Evolutionary conservation across 768 basidiomycete genomes (phyloP).

Genomic region (Termitomyces sp.): DNA sequence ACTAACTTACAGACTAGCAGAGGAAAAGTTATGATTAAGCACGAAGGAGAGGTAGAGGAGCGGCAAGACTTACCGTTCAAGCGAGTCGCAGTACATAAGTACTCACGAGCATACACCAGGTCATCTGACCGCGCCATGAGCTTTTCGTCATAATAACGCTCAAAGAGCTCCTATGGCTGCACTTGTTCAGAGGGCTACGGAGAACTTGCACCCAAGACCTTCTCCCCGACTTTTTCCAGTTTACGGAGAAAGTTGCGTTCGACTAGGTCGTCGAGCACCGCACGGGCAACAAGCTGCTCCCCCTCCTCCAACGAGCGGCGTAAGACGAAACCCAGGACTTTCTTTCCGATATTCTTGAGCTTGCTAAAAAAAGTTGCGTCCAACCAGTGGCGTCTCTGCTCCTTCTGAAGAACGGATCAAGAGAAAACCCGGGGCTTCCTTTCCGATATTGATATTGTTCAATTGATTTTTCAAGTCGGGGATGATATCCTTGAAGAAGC

Average conservation of each 20-base stretch:
- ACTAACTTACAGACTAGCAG: neutral
- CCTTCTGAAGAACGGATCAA: neutral
- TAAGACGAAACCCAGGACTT: neutral
- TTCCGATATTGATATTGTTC: too few relatives aligned
- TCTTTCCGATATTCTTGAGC: neutral
- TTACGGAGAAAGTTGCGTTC: neutral
- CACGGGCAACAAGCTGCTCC: neutral
- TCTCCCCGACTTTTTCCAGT: neutral
- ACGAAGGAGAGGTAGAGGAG: neutral
- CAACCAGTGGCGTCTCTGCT: neutral
- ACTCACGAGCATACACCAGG: neutral
- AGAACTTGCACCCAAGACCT: neutral
- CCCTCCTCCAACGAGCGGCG: neutral
- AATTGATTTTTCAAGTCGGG: too few relatives aligned
- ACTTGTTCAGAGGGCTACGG: neutral
- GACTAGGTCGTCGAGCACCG: neutral
- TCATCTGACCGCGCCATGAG: neutral
- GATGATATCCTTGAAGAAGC: neutral
- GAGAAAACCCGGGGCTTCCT: too few relatives aligned
- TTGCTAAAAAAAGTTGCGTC: neutral
- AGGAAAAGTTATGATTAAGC: neutral
- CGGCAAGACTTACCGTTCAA: constrained; percentile 1
- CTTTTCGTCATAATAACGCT: neutral
- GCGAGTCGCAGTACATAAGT: neutral
- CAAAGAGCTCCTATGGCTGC: neutral